Conservation (phyloP, 2,329 filamentous ascomycete species). For the Neospermospora avenae region DNA sequence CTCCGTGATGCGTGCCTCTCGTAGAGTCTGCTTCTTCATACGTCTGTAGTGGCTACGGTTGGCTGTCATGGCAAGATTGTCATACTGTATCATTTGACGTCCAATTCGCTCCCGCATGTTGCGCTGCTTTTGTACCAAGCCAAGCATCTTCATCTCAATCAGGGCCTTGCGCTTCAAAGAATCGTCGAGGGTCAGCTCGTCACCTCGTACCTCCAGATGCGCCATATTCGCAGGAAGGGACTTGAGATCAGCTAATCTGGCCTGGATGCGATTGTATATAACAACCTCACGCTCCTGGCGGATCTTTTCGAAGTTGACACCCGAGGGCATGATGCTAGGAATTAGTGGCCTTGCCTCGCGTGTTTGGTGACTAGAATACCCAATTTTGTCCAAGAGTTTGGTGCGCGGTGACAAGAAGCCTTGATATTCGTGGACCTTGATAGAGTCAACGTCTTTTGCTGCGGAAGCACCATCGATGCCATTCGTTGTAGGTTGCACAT, state of each 20-base stretch:
- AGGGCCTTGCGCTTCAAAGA: slow-evolving; percentile 82
- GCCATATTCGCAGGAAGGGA: slow-evolving; percentile 80
- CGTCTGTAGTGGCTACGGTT: slow-evolving; percentile 88
- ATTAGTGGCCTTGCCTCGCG: slow-evolving; percentile 77
- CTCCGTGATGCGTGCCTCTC: slow-evolving; percentile 95
- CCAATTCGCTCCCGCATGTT: slow-evolving; percentile 82
- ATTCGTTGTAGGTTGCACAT: slow-evolving; percentile 38
- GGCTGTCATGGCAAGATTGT: slow-evolving; percentile 95
- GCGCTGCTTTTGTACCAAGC: slow-evolving; percentile 83
- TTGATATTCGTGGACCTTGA: slow-evolving; percentile 52
- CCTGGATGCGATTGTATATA: slow-evolving; percentile 84
- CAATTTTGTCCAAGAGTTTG: slow-evolving; percentile 50
- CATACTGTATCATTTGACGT: slow-evolving; percentile 89
- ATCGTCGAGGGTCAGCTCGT: slow-evolving; percentile 71
- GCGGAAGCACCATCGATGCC: slow-evolving; percentile 35
- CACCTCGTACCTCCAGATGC: slow-evolving; percentile 75
- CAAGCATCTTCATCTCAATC: slow-evolving; percentile 92
- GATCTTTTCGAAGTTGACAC: slow-evolving; percentile 81
- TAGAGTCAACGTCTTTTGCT: slow-evolving; percentile 27
- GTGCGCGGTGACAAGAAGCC: slow-evolving; percentile 68
- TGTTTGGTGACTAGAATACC: slow-evolving; percentile 73
- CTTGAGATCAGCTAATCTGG: slow-evolving; percentile 81
- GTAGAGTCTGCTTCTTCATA: slow-evolving; percentile 94
- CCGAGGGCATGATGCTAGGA: slow-evolving; percentile 83
- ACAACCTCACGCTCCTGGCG: slow-evolving; percentile 84